Evolutionary conservation across 73 alveolate species (phyloP).

Genomic region (Loxodes magnus): DNA sequence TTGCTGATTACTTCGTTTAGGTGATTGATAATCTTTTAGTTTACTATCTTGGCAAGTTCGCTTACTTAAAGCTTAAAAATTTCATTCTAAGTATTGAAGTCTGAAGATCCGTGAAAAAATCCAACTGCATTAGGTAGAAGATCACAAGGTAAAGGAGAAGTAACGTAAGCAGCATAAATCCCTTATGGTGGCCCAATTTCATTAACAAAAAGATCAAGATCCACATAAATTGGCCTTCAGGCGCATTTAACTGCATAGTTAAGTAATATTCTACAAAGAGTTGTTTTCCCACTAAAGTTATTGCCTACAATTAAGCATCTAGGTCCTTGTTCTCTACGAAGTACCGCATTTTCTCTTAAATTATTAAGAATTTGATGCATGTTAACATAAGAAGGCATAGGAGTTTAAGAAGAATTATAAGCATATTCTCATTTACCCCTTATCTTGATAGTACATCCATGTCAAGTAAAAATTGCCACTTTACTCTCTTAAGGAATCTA

Average conservation of each 20-base stretch:
- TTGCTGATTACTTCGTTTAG: constrained; percentile 23
- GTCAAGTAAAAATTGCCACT: constrained; percentile 80
- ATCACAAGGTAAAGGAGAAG: constrained; percentile 54
- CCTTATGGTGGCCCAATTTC: constrained; percentile 70
- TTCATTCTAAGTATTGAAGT: constrained; percentile 31
- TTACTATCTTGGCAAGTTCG: constrained; percentile 58
- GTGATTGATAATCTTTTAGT: constrained; percentile 4
- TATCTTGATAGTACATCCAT: constrained; percentile 45
- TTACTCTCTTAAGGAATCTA: too few species aligned
- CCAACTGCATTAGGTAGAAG: constrained; percentile 44
- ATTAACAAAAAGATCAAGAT: constrained; percentile 57
- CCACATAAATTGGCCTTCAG: constrained; percentile 70
- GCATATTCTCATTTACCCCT: constrained; percentile 33
- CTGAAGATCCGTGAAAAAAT: constrained; percentile 48
- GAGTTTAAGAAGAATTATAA: constrained; percentile 41
- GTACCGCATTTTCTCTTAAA: constrained; percentile 41
- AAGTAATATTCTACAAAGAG: constrained; percentile 61
- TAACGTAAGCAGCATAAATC: constrained; percentile 55
- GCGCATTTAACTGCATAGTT: constrained; percentile 82
- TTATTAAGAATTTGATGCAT: constrained; percentile 53
- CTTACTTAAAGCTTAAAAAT: constrained; percentile 50
- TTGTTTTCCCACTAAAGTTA: constrained; percentile 49
- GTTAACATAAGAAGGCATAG: constrained; percentile 55
- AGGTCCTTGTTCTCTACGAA: constrained; percentile 51
- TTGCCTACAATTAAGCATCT: constrained; percentile 66